Evolutionary conservation across 176 grass and related monocot genomes (phyloP), one percentile per base, ranked within the genome.

Genomic region (Zoysia pacifica): DNA sequence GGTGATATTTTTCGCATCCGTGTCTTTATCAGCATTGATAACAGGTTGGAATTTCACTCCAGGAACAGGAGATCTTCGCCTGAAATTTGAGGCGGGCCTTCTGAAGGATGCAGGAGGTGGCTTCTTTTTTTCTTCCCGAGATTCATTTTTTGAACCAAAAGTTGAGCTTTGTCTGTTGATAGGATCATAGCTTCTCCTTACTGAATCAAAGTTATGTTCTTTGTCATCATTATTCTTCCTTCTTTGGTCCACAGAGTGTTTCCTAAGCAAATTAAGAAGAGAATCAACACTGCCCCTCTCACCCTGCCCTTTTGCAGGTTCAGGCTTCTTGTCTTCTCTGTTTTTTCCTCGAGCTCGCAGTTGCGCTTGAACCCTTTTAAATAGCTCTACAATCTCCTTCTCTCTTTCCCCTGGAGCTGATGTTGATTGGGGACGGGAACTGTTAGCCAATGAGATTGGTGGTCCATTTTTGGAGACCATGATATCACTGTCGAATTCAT

Each of bases 321-420:
- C 84, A 82, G 88, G 81, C 82, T 86, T 97, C 82, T 93, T 95
- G 70, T 84, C 84, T 50, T 88, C 87, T 73, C 82, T 84, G 53
- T 79, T 69, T 70, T 83, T 72, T 2, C 85, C 62, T 61, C 72
- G 74, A 6, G 78, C 73, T 74, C 89, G 80, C 60, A 91, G 48
- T 55, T 92, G 90, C 35, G 92, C 72, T 81, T 90, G 90, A 39
- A 92, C 88, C 67, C 78, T 98, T 91, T 86, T 92, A 68, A 98
- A 94, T 36, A 98, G 75, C 75, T 87, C 83, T 46, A 94, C 80
- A 37, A 93, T 95, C 67, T 91, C 92, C 63, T 28, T 28, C 28
- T 93, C 86, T 76, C 87, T 91, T 79, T 82, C 81, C 52, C 86
- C 89, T 51, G 86, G 86, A 76, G 51, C 60, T 55, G 80, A 76